A percentile compares a stretch with the other conserved stretches of the same genome.
These are phyloP conservation scores for Aspergillus hortae DNA, from an alignment of 2,329 filamentous ascomycete genomes.

Conservation along the genomic window DNA sequence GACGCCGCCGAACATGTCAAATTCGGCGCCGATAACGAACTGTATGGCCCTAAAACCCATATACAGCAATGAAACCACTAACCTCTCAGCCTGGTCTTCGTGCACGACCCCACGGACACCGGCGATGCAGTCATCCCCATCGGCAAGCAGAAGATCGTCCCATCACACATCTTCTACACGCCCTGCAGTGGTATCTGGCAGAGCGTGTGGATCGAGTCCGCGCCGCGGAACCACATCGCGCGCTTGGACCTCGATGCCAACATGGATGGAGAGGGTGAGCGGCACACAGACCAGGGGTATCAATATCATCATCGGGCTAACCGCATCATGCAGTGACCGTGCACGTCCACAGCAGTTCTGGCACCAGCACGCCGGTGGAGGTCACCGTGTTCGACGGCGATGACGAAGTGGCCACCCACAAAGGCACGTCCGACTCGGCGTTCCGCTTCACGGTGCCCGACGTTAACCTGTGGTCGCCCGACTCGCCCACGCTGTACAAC, in stretches of 20 bases:
- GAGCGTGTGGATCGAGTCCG: constrained; percentile 67
- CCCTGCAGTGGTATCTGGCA: constrained; percentile 75
- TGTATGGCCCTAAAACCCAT: constrained; percentile 40
- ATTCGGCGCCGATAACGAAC: constrained; percentile 48
- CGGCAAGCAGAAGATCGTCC: constrained; percentile 60
- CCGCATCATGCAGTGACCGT: constrained; percentile 46
- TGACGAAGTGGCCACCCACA: constrained; percentile 42
- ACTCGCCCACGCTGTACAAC: constrained; percentile 62
- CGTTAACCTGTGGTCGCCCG: constrained; percentile 63
- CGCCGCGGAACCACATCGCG: constrained; percentile 55
- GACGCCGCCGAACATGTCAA: constrained; percentile 52
- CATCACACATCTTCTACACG: constrained; percentile 62
- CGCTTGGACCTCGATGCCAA: constrained; percentile 58
- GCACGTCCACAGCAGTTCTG: constrained; percentile 49
- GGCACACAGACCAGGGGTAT: neutral
- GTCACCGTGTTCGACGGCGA: constrained; percentile 38
- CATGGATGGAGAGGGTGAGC: constrained; percentile 51
- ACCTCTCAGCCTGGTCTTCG: constrained; percentile 55
- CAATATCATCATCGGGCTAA: constrained; percentile 1
- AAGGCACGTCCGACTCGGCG: constrained; percentile 46
- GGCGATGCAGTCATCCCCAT: constrained; percentile 57
- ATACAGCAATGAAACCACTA: neutral
- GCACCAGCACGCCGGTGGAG: constrained; percentile 33
- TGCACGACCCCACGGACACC: constrained; percentile 64
- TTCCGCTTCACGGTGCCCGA: constrained; percentile 56